Evolutionary conservation across 2,329 filamentous ascomycete genomes (phyloP).

Genomic region (Boeremia exigua): DNA sequence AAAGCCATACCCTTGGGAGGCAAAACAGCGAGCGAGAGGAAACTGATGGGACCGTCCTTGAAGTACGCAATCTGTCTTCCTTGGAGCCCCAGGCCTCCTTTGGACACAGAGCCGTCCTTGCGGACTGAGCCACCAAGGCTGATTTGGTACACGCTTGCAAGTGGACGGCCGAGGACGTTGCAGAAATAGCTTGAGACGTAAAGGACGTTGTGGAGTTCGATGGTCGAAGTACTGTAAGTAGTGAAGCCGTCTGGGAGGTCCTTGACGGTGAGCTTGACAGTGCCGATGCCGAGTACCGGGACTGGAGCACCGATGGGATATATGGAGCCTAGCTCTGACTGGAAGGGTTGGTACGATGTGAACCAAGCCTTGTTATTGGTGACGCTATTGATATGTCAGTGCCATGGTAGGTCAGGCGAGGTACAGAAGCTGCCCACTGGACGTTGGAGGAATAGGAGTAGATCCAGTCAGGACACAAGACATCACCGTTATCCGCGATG

Average conservation of each 20-base stretch:
- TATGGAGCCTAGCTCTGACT: neutral
- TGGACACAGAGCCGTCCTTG: neutral
- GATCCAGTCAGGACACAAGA: slow-evolving; percentile 5
- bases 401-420: neutral
- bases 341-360: slow-evolving; percentile 1
- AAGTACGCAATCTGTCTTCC: slow-evolving; percentile 5
- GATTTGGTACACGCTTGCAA: neutral
- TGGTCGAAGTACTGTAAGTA: neutral
- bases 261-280: slow-evolving; percentile 4
- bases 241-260: slow-evolving; percentile 1
- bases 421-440: neutral
- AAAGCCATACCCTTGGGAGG: neutral
- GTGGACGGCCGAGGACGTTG: slow-evolving; percentile 4
- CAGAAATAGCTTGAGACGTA: slow-evolving; percentile 1
- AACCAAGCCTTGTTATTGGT: slow-evolving; percentile 7
- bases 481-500: too few species aligned
- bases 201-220: slow-evolving; percentile 8
- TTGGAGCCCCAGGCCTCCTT: neutral
- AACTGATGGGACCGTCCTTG: neutral
- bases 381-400: neutral
- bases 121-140: neutral
- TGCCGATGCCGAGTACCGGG: slow-evolving; percentile 4
- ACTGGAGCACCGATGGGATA: neutral
- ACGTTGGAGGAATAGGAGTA: slow-evolving; percentile 5
- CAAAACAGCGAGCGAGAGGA: slow-evolving; percentile 1